Conservation (phyloP, 768 basidiomycete genomes). For the Boletellus ananas region DNA sequence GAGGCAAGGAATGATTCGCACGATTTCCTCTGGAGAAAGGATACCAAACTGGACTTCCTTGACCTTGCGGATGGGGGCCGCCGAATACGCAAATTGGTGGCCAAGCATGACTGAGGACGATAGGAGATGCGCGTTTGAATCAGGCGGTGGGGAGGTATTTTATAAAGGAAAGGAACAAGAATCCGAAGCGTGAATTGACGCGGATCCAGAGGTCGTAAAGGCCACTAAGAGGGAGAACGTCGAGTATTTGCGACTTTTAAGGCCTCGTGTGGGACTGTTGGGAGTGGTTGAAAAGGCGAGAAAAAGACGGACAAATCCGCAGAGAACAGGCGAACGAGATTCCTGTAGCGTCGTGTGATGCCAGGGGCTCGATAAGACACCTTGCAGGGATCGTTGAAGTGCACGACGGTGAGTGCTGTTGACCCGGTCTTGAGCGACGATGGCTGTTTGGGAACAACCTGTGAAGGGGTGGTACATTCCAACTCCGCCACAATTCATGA, state of each 20-base stretch:
- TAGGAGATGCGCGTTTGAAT: slow-evolving; percentile 16
- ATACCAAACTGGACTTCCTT: slow-evolving; percentile 99
- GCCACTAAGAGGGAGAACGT: slow-evolving; percentile 1
- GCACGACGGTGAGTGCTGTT: slow-evolving; percentile 14
- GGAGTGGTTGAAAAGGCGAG: slow-evolving; percentile 3
- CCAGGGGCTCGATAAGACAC: neutral
- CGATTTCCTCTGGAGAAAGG: slow-evolving; percentile 98
- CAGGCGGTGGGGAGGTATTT: neutral
- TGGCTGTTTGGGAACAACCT: slow-evolving; percentile 35
- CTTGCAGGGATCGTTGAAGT: slow-evolving; percentile 5
- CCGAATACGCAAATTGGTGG: slow-evolving; percentile 88
- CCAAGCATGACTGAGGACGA: slow-evolving; percentile 59
- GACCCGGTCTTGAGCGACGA: slow-evolving; percentile 23
- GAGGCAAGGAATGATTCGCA: slow-evolving; percentile 29
- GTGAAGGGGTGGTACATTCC: slow-evolving; percentile 29
- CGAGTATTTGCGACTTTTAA: slow-evolving; percentile 22
- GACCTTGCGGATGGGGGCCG: slow-evolving; percentile 92
- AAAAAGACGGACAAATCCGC: slow-evolving; percentile 16
- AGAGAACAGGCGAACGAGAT: slow-evolving; percentile 9
- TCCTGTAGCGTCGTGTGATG: neutral
- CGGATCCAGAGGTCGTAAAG: slow-evolving; percentile 16
- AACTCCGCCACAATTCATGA: slow-evolving; percentile 33
- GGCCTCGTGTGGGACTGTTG: slow-evolving; percentile 3
- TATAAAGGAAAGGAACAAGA: slow-evolving; percentile 1
- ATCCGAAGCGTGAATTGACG: slow-evolving; percentile 25